phyloP scores from a whole-genome alignment of 2,329 filamentous ascomycete genomes.

The Colletotrichum sp. region DNA sequence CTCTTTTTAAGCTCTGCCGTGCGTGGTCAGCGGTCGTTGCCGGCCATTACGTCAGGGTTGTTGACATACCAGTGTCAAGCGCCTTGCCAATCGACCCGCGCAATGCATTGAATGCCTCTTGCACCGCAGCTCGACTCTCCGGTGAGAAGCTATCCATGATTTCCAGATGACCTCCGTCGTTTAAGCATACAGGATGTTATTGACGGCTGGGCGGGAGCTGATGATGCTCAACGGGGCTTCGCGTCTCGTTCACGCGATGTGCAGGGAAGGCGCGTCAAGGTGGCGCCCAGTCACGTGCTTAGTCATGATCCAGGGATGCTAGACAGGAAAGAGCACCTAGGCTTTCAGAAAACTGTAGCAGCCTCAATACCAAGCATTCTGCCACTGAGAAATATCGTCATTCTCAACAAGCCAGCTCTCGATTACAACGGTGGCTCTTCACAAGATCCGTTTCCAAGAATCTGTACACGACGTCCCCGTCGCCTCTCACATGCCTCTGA shows the following conservation, averaged over 20 bases:
- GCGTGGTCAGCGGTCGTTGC: conserved; percentile 18
- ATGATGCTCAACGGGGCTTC: neutral
- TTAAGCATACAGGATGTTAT: neutral
- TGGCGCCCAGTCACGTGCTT: neutral
- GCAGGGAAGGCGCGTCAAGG: neutral
- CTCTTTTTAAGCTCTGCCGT: conserved; percentile 30
- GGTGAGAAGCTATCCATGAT: conserved; percentile 45
- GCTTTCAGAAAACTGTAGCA: neutral
- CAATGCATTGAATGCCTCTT: conserved; percentile 43
- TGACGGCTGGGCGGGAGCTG: neutral
- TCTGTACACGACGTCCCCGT: neutral
- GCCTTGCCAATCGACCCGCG: conserved; percentile 46
- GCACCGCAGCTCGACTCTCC: conserved; percentile 42
- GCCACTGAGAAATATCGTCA: neutral
- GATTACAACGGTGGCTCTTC: neutral
- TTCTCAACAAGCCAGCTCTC: neutral
- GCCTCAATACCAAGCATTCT: neutral
- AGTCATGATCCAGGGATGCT: neutral
- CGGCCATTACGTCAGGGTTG: conserved; percentile 23
- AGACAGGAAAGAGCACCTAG: neutral
- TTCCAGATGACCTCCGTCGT: neutral
- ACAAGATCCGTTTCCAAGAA: neutral
- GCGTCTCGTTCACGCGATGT: neutral
- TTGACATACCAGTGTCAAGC: conserved; percentile 38
- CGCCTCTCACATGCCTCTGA: neutral